Conservation (phyloP, 2,329 filamentous ascomycete genomes). For the Penicillium fuscoglaucum region DNA sequence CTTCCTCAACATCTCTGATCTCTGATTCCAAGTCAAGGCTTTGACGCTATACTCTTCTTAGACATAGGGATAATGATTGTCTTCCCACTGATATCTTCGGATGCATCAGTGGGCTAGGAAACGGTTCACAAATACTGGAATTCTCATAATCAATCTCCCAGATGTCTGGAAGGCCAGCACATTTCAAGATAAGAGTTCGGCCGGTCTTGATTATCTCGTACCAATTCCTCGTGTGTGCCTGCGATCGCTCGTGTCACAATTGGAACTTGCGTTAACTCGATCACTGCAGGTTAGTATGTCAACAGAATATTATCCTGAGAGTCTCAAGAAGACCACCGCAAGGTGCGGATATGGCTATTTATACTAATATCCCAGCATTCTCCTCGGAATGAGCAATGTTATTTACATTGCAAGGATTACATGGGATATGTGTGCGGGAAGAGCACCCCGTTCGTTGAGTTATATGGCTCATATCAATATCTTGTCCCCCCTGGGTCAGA, state of each 20-base stretch:
- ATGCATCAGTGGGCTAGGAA: neutral
- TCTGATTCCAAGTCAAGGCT: neutral
- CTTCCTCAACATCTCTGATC: neutral
- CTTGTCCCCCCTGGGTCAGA: no score
- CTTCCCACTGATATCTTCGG: neutral
- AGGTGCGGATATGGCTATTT: conserved; percentile 16
- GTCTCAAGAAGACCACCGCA: neutral
- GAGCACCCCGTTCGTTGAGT: neutral
- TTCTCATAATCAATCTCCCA: neutral
- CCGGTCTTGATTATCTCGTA: neutral
- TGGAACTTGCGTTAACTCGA: neutral
- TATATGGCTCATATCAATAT: conserved; percentile 3
- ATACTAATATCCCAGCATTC: neutral
- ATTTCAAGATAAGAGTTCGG: neutral
- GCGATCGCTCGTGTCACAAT: neutral
- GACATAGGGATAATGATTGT: neutral
- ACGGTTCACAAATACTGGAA: neutral
- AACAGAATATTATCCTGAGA: neutral
- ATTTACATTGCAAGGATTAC: neutral
- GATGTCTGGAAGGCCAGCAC: neutral
- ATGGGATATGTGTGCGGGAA: neutral
- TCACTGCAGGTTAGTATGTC: neutral
- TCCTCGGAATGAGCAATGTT: neutral
- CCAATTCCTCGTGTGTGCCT: no score
- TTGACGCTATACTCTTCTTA: neutral